phyloP scores from a whole-genome alignment of 495 filamentous ascomycete genomes.

The Entonaema liquescens region DNA sequence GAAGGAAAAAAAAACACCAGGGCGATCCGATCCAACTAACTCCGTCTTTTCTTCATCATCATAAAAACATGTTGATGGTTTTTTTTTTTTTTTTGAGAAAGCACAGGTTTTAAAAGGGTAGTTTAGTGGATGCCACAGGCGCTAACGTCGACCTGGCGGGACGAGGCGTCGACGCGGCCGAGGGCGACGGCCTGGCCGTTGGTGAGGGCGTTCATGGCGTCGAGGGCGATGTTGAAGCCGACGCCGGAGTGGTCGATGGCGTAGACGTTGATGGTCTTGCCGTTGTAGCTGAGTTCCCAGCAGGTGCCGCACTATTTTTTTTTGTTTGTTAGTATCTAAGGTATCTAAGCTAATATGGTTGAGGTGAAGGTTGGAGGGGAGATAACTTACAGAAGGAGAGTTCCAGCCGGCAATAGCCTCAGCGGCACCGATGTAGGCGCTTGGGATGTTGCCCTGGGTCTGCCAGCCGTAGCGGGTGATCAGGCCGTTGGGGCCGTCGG shows the following conservation, averaged over 20 bases:
- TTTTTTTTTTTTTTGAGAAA: no score
- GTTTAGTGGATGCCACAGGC: constrained; percentile 50
- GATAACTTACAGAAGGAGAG: constrained; percentile 45
- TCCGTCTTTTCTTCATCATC: background rate
- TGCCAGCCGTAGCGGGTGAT: constrained; percentile 60
- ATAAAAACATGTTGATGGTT: background rate
- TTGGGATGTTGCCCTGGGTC: constrained; percentile 58
- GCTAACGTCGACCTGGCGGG: constrained; percentile 51
- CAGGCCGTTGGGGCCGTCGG: constrained; percentile 67
- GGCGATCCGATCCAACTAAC: background rate
- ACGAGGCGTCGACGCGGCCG: constrained; percentile 50
- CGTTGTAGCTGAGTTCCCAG: constrained; percentile 68
- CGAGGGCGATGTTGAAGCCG: constrained; percentile 72
- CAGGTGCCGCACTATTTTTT: constrained; percentile 70
- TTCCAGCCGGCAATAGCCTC: constrained; percentile 68
- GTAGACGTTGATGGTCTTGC: constrained; percentile 68
- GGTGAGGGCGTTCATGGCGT: constrained; percentile 74
- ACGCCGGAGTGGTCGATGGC: constrained; percentile 69
- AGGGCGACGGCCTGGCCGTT: constrained; percentile 43
- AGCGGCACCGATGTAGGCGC: constrained; percentile 70
- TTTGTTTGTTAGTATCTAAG: constrained; percentile 31
- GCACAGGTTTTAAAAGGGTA: no score
- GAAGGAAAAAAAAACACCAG: background rate
- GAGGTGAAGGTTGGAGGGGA: background rate
- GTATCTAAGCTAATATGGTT: background rate